Evolutionary conservation across 441 rosid genomes (phyloP), one percentile per base, ranked within the genome.

Genomic region (Gossypium lobatum): DNA sequence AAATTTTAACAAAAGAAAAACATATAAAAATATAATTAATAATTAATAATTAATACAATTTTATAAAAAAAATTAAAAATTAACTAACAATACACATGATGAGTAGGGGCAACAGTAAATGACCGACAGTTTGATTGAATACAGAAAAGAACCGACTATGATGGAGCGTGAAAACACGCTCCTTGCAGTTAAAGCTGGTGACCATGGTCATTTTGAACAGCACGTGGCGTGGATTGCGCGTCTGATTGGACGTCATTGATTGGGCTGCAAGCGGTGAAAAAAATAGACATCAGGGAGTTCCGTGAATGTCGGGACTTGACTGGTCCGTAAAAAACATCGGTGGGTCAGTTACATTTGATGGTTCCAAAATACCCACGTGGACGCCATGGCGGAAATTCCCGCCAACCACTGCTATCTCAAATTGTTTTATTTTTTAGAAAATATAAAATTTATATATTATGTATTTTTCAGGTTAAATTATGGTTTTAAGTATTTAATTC

Each of bases 311-410:
- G 82, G 82, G 60, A 80, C 75, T 78, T 80, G 66, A 21, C 37
- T 23, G 77, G 71, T 13, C 37, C 3, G 71, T 74, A 70, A 72
- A 71, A 28, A 18, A 70, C 18, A 10, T 21, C 1, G 2, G 6
- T 2, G 39, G 5, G 5, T 54, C 64, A 0, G 74, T 46, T 4
- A 60, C 70, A 46, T 58, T 65, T 0, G 10, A 59, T 62, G 85
- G 84, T 80, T 6, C 50, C 52, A 63, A 77, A 76, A 84, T 64
- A 21, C 62, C 84, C 86, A 83, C 85, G 88, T 83, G 87, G 85
- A 77, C 3, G 0, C 3, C 69, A 48, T 17, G 37, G 11, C 1
- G 61, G 42, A 55, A 26, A 55, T 55, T 55, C 60, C 60, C 60
- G 60, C 60, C 60, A 55, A 55, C 13, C 54, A 11, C 13, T 20